These are phyloP conservation scores for Sordariomycetes sp. DNA, from an alignment of 2,329 filamentous ascomycete genomes.

Conservation along the genomic window DNA sequence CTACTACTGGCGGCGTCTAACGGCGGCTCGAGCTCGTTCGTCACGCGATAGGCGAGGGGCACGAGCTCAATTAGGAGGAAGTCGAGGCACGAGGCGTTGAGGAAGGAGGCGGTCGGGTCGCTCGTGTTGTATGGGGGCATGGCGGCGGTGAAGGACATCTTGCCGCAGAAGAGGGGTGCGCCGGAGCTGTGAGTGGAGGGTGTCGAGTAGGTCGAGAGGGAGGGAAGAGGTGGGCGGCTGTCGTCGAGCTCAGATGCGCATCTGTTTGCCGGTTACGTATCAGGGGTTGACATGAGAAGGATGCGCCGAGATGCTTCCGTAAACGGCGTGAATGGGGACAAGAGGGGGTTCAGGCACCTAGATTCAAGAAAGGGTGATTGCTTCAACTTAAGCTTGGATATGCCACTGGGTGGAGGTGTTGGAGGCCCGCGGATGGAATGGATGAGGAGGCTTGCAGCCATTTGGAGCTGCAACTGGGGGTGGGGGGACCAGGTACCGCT, in stretches of 20 bases:
- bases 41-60: constrained; percentile 79
- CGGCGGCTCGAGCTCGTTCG: constrained; percentile 51
- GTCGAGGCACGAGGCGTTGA: constrained; percentile 79
- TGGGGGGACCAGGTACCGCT: background rate
- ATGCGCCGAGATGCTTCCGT: background rate
- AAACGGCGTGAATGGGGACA: background rate
- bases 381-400: background rate
- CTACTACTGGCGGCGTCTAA: constrained; percentile 6
- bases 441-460: background rate
- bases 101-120: constrained; percentile 63
- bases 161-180: background rate
- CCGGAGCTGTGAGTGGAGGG: background rate
- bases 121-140: constrained; percentile 56
- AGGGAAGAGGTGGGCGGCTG: background rate
- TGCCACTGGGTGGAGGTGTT: background rate
- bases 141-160: constrained; percentile 54
- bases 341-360: background rate
- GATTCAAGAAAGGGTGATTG: background rate
- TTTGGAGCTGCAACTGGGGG: background rate
- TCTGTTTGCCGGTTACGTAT: background rate
- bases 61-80: constrained; percentile 95
- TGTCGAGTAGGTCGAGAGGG: background rate
- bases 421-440: background rate
- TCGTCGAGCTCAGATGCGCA: background rate
- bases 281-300: background rate